Conservation (phyloP, 495 filamentous ascomycete species). For the Podospora pseudoanserina region DNA sequence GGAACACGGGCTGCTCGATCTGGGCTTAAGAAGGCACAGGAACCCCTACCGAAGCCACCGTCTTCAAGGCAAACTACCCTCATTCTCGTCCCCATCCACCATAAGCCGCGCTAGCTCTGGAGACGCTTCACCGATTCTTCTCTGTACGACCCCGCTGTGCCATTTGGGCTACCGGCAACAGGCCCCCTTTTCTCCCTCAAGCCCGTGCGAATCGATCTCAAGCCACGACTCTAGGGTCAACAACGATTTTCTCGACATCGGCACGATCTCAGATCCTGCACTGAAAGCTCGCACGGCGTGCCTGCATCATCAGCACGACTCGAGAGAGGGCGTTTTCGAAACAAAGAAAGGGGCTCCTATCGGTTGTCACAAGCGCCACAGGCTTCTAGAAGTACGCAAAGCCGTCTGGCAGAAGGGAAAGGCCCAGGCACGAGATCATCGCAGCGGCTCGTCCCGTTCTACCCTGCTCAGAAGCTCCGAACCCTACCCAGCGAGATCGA, state of each 20-base stretch:
- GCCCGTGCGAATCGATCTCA: slow-evolving; percentile 27
- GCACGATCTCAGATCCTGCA: slow-evolving; percentile 26
- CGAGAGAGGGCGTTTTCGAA: slow-evolving; percentile 16
- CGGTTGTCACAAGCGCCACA: slow-evolving; percentile 9
- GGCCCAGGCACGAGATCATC: not conserved
- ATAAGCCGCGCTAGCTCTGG: slow-evolving; percentile 1
- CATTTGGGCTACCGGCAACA: slow-evolving; percentile 19
- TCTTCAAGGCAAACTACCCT: slow-evolving; percentile 13
- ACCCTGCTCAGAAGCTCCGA: not conserved
- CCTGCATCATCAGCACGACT: slow-evolving; percentile 19
- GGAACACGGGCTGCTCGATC: slow-evolving; percentile 22
- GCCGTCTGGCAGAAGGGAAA: not conserved
- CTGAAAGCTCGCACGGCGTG: slow-evolving; percentile 22
- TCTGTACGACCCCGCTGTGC: slow-evolving; percentile 26
- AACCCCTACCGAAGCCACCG: slow-evolving; percentile 21
- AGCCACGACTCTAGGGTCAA: slow-evolving; percentile 27
- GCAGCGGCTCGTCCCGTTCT: not conserved
- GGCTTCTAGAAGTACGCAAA: slow-evolving; percentile 3
- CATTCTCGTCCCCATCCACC: slow-evolving; percentile 11
- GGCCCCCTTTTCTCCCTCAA: slow-evolving; percentile 16
- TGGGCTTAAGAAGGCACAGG: slow-evolving; percentile 31
- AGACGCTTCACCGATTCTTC: slow-evolving; percentile 12
- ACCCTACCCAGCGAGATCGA: not conserved
- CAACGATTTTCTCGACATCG: slow-evolving; percentile 25
- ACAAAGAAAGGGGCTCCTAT: not conserved